A percentile compares a stretch with the other conserved stretches of the same genome.
Conservation (phyloP, 2,329 filamentous ascomycete species). For the Fusarium sp. region DNA sequence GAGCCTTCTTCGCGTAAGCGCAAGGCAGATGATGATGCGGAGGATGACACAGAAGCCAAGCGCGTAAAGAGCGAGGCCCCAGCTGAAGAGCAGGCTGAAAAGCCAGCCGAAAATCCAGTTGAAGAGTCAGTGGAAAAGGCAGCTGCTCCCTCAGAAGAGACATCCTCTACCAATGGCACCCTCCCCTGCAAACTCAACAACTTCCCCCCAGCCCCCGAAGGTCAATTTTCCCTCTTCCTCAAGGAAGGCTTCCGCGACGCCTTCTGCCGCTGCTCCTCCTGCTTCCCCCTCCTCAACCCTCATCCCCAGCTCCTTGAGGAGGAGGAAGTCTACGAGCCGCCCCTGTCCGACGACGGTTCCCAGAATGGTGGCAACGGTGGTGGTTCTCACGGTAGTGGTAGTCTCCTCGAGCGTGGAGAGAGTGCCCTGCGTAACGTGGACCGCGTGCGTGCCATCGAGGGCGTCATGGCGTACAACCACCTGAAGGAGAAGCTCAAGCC, state of each 20-base stretch:
- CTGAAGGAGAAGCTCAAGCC: constrained; percentile 95
- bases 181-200: constrained; percentile 65
- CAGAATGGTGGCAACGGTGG: constrained; percentile 63
- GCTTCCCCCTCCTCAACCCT: constrained; percentile 73
- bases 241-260: constrained; percentile 78
- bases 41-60: constrained; percentile 55
- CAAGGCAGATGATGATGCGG: constrained; percentile 65
- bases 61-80: constrained; percentile 58
- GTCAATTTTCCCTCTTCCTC: constrained; percentile 82
- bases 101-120: not conserved
- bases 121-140: not conserved
- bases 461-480: constrained; percentile 97
- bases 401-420: constrained; percentile 88
- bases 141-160: constrained; percentile 21
- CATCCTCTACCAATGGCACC: constrained; percentile 21
- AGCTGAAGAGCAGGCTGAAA: not conserved
- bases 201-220: constrained; percentile 63
- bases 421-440: constrained; percentile 91
- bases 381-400: constrained; percentile 75
- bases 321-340: constrained; percentile 93
- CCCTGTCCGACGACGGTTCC: constrained; percentile 72
- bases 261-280: constrained; percentile 82
- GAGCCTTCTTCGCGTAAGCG: constrained; percentile 64
- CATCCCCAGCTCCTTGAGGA: constrained; percentile 89
- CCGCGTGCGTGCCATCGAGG: constrained; percentile 90